Base-by-base conservation (phyloP, 495 filamentous ascomycete species). In the Xylaria bambusicola region DNA sequence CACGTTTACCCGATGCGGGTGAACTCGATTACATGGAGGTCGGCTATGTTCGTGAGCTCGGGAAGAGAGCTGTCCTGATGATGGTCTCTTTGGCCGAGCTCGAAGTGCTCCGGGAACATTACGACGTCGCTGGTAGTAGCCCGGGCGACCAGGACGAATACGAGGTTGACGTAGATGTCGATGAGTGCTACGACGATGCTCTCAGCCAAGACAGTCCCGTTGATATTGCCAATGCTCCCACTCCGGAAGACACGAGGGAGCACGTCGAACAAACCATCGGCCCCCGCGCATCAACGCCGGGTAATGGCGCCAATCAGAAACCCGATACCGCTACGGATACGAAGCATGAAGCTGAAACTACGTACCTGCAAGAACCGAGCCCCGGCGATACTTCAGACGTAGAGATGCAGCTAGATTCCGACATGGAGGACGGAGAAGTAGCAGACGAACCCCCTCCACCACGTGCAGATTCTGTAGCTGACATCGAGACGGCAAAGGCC, bases 401-500 rank as follows among this genome's bases (percentile, higher is more conserved):
- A 7, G 76, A 77, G 53, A 73, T 75, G 67, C 74, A 78, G 54
- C 72, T 77, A 20, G 64, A 63, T 17, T 60, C 52, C 17, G 67
- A 64, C 38, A 24, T 55, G 38, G 68, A 69, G 56, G 68, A 71
- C n/a, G 75, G 77, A 51, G 74, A 79, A 71, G 68, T 78, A 65
- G 67, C 67, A 58, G 74, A 75, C 52, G 67, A 26, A 44, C 24
- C 27, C 38, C 54, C 54, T 56, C 49, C 52, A 49, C 70, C 59
- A 52, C 56, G 29, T 55, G 63, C 42, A 61, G 71, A 74, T 58
- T 53, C 65, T 9, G 48, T 69, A 65, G 63, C 76, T 70, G 71
- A 78, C 62, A 69, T 89, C 55, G 84, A 83, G 61, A 78, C 75
- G 33, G 86, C 84, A 54, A 86, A 87, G 71, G 74, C 79, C 21